Evolutionary conservation across 1,284 basidiomycete species (phyloP).

Genomic region (Ustilago cynodontis): DNA sequence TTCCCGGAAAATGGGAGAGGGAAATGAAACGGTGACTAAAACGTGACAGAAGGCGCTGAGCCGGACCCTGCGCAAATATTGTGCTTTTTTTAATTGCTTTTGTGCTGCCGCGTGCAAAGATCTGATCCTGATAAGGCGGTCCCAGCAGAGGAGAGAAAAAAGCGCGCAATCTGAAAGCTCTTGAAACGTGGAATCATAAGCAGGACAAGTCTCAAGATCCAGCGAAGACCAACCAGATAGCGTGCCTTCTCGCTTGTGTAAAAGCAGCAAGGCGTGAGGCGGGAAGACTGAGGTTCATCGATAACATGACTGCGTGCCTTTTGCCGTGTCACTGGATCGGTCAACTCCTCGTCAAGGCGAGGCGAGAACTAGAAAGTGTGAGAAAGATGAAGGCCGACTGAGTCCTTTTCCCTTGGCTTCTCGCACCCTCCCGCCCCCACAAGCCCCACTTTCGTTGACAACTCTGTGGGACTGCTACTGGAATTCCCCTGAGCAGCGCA

Average conservation of each 20-base stretch:
- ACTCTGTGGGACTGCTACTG: no score
- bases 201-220: slow-evolving; percentile 20
- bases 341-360: slow-evolving; percentile 2
- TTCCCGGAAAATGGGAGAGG: neutral
- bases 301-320: neutral
- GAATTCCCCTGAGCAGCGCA: no score
- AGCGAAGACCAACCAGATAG: slow-evolving; percentile 18
- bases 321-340: neutral
- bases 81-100: slow-evolving; percentile 1
- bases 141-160: neutral
- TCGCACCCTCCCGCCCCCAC: neutral
- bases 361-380: neutral
- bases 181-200: neutral
- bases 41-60: neutral
- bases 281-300: neutral
- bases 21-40: neutral
- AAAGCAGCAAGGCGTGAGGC: neutral
- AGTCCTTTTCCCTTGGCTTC: neutral
- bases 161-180: slow-evolving; percentile 1
- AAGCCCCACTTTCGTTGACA: neutral
- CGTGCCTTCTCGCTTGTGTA: neutral
- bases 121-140: slow-evolving; percentile 10
- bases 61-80: slow-evolving; percentile 2
- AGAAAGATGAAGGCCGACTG: neutral
- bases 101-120: slow-evolving; percentile 5